Evolutionary conservation across 108 stramenopile species (phyloP), one percentile per base, ranked within the genome.

Genomic region (Seminavis robusta): DNA sequence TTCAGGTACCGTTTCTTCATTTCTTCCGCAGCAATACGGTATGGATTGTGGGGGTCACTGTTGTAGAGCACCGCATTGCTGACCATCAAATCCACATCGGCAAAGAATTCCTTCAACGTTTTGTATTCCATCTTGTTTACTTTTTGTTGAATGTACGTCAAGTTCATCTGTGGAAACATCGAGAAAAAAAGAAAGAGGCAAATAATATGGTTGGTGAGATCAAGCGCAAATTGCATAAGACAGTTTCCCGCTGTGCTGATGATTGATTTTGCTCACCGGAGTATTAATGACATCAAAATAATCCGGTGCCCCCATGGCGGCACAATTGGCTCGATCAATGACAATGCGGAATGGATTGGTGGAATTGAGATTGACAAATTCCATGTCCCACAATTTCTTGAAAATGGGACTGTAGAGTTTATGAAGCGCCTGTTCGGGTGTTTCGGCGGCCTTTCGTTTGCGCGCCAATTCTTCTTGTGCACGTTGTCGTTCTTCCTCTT

Each of bases 301-400:
- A 54, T 86, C 83, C 1, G 82, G 72, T n/a, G 73, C 83, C n/a
- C 84, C 88, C 56, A 92, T 77, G 11, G 55, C 41, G 7, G 70
- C 76, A 56, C 84, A 84, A 50, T 77, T 88, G 3, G 75, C 58
- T 20, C 63, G 64, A 56, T 85, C 84, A 66, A 92, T 88, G 30
- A 92, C 86, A 4, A 76, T 82, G 5, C 90, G 79, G 46, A 92
- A 92, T 7, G 90, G 90, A 71, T 92, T 92, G 15, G 68, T 84
- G 1, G 63, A 64, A 27, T 76, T 81, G 55, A 88, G 60, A 30
- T 61, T 51, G 8, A 65, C 47, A 52, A 92, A 92, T 41, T 84
- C 82, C 78, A 84, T 80, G 41, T 88, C 79, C 86, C 87, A 92
- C 28, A 86, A 49, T 27, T 57, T 57, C 29, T 84, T 65, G 42